phyloP scores from a whole-genome alignment of 805 yeast species.

The Lipomyces lipofer region DNA sequence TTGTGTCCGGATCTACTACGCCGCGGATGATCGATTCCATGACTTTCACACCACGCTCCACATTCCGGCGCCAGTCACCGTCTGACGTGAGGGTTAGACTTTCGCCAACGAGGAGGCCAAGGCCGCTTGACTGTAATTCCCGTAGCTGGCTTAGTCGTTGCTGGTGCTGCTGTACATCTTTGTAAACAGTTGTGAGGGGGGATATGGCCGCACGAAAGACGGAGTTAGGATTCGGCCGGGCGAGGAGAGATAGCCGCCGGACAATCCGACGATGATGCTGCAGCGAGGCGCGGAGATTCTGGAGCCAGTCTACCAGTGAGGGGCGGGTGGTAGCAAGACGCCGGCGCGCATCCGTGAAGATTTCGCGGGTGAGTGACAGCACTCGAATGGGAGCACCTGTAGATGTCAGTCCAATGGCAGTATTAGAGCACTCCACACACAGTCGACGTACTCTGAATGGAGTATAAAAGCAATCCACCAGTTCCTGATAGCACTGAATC shows the following conservation, averaged over 20 bases:
- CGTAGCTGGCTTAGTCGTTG: conserved; percentile 22
- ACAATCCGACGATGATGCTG: not conserved
- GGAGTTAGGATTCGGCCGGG: not conserved
- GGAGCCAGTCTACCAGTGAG: conserved; percentile 18
- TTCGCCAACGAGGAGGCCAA: conserved; percentile 32
- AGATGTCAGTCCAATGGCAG: too few relatives aligned
- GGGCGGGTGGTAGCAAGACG: conserved; percentile 9
- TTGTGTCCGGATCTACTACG: conserved; percentile 3
- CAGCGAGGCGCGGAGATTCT: conserved; percentile 8
- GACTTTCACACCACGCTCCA: conserved; percentile 23
- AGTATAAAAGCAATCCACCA: conserved; percentile 41
- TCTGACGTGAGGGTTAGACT: conserved; percentile 10
- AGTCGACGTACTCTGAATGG: conserved; percentile 41
- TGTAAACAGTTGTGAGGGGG: conserved; percentile 27
- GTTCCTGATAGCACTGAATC: conserved; percentile 43
- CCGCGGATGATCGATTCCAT: conserved; percentile 20
- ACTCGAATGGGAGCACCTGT: conserved; percentile 27
- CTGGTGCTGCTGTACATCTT: conserved; percentile 29
- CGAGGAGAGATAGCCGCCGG: not conserved
- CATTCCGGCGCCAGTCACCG: conserved; percentile 29
- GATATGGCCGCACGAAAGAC: conserved; percentile 19
- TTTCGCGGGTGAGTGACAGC: conserved; percentile 18
- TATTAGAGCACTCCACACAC: conserved; percentile 32
- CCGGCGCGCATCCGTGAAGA: conserved; percentile 22
- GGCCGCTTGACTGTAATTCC: conserved; percentile 31